Evolutionary conservation across 2,329 filamentous ascomycete species (phyloP).

Genomic region (Huntiella omanensis): DNA sequence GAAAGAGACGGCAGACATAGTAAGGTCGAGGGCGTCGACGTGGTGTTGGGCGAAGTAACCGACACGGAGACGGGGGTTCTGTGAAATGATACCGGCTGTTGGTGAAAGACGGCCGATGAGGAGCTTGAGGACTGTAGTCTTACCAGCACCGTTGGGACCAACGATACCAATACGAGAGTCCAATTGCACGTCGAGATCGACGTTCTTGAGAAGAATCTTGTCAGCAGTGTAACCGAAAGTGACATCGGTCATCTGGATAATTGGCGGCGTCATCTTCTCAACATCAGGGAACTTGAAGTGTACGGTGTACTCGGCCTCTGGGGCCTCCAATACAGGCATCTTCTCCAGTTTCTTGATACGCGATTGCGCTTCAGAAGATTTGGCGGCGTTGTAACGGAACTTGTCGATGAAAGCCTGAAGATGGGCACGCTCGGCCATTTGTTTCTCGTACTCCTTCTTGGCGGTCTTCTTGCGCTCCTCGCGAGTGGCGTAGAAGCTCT

Average conservation of each 20-base stretch:
- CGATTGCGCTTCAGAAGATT: constrained; percentile 94
- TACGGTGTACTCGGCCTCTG: constrained; percentile 86
- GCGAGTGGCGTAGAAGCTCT: constrained; percentile 91
- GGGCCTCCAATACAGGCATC: constrained; percentile 80
- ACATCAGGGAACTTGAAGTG: constrained; percentile 96
- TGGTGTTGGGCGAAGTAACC: constrained; percentile 98
- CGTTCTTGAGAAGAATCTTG: constrained; percentile 60
- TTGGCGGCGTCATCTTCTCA: constrained; percentile 90
- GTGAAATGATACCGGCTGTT: constrained; percentile 63
- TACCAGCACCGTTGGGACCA: constrained; percentile 96
- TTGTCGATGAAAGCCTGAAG: constrained; percentile 98
- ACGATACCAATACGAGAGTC: constrained; percentile 98
- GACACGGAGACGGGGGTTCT: constrained; percentile 71
- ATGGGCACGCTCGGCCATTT: constrained; percentile 86
- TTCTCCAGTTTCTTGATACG: constrained; percentile 98
- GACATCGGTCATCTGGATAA: constrained; percentile 91
- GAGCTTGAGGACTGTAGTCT: constrained; percentile 96
- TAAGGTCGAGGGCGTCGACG: constrained; percentile 87
- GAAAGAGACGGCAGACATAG: constrained; percentile 76
- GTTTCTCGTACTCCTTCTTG: constrained; percentile 94
- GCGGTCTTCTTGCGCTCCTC: constrained; percentile 94
- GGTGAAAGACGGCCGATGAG: constrained; percentile 72
- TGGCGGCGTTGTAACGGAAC: constrained; percentile 97
- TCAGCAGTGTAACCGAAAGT: constrained; percentile 74
- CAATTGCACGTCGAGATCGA: constrained; percentile 91